These are phyloP conservation scores for Clitopilus hobsonii DNA, from an alignment of 768 basidiomycete species.

Conservation along the genomic window DNA sequence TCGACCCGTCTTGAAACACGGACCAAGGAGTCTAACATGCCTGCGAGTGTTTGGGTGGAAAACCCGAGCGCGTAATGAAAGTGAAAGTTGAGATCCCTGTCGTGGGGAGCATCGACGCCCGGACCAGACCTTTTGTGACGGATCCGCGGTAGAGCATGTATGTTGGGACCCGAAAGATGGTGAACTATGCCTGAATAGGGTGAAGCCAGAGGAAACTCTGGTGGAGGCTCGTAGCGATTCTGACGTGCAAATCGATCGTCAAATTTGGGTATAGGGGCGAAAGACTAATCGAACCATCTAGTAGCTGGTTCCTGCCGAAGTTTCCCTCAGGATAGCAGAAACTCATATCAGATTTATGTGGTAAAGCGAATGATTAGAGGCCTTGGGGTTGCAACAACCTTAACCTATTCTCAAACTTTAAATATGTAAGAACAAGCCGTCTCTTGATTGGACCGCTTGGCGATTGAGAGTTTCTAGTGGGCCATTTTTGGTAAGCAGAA, in stretches of 20 bases:
- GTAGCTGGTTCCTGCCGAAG: conserved; percentile 91
- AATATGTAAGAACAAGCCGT: conserved; percentile 83
- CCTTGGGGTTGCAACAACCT: conserved; percentile 87
- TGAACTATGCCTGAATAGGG: conserved; percentile 88
- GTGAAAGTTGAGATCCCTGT: conserved; percentile 94
- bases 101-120: conserved; percentile 73
- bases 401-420: conserved; percentile 81
- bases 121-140: conserved; percentile 69
- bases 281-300: conserved; percentile 95
- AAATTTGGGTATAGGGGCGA: conserved; percentile 94
- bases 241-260: conserved; percentile 96
- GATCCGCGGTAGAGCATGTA: conserved; percentile 76
- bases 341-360: conserved; percentile 58
- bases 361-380: conserved; percentile 91
- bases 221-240: conserved; percentile 94
- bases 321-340: conserved; percentile 67
- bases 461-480: conserved; percentile 79
- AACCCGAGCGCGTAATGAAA: conserved; percentile 41
- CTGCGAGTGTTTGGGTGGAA: conserved; percentile 75
- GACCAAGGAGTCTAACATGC: conserved; percentile 86
- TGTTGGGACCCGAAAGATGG: conserved; percentile 89
- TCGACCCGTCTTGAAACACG: conserved; percentile 81
- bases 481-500: conserved; percentile 78
- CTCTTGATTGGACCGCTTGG: conserved; percentile 79
- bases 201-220: conserved; percentile 95